Evolutionary conservation across 169 alveolate species (phyloP), one percentile per base, ranked within the genome.

Genomic region (Eimeria praecox): DNA sequence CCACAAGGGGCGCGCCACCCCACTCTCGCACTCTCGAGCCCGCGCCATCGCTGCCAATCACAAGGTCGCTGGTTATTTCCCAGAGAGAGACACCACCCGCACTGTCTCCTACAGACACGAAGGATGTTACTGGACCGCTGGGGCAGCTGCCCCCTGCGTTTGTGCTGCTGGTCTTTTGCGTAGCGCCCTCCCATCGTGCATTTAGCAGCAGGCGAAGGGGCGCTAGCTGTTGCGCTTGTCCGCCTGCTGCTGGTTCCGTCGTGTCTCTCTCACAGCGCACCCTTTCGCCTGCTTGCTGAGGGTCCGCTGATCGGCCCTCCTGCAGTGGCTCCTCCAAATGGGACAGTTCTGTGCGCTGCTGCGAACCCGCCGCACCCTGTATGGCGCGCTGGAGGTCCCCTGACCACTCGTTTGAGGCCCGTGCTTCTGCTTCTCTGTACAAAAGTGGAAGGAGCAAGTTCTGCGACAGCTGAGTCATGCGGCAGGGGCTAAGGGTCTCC

Each of bases 401-500:
- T 27, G 20, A 35, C 87, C 87, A 77, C 62, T 42, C 62, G 40
- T 38, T 52, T 20, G 71, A 82, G 33, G 90, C 90, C n/a, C 90
- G 54, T 82, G 44, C 66, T 52, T 44, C 90, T 52, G 90, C 90
- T 82, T 42, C 90, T 52, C 52, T 93, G 94, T 97, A 96, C 56
- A 97, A 88, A 46, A 98, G 95, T 35, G 97, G 97, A 82, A 97
- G 97, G 78, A 98, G 95, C 91, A 96, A 95, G 93, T 98, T 97
- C 87, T 98, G 98, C n/a, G 98, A 97, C 59, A 98, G 89, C 96
- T 98, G 97, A 30, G 97, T 93, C 56, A 98, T 97, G 92, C 97
- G 97, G 52, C 98, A 94, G 40, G 98, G 98, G 91, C 98, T 98
- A 69, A 95, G 88, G 95, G 42, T 73, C 62, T 90, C 95, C 46